phyloP scores from a whole-genome alignment of 2,329 filamentous ascomycete species.

The Phialophora verrucosa region DNA sequence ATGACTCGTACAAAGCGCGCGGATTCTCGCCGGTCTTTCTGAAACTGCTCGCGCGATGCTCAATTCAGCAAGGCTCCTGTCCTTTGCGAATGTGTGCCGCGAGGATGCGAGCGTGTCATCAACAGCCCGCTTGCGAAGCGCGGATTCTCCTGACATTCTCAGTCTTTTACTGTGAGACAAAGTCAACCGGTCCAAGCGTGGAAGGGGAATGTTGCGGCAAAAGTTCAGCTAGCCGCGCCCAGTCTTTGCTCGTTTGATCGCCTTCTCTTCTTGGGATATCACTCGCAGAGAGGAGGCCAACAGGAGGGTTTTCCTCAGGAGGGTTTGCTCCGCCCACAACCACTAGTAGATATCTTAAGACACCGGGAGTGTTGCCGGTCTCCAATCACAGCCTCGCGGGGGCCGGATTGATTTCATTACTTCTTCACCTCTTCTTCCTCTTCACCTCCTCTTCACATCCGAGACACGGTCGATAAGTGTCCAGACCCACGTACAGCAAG shows the following conservation, averaged over 20 bases:
- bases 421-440: background rate
- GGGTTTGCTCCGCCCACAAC: background rate
- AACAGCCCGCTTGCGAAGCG: background rate
- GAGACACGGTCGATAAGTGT: background rate
- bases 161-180: slow-evolving; percentile 14
- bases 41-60: slow-evolving; percentile 7
- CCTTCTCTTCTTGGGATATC: background rate
- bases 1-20: slow-evolving; percentile 15
- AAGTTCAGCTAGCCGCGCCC: background rate
- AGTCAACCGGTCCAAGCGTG: slow-evolving; percentile 1
- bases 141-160: background rate
- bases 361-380: background rate
- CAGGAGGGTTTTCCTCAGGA: background rate
- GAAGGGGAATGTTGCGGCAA: background rate
- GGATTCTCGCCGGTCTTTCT: background rate
- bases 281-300: background rate
- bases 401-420: background rate
- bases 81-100: slow-evolving; percentile 14
- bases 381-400: slow-evolving; percentile 1
- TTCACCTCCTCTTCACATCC: background rate
- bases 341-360: background rate
- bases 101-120: background rate
- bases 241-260: background rate
- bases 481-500: background rate
- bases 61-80: slow-evolving; percentile 4